Base-by-base conservation (phyloP, 768 basidiomycete genomes). In the Podaxis mareebaensis region DNA sequence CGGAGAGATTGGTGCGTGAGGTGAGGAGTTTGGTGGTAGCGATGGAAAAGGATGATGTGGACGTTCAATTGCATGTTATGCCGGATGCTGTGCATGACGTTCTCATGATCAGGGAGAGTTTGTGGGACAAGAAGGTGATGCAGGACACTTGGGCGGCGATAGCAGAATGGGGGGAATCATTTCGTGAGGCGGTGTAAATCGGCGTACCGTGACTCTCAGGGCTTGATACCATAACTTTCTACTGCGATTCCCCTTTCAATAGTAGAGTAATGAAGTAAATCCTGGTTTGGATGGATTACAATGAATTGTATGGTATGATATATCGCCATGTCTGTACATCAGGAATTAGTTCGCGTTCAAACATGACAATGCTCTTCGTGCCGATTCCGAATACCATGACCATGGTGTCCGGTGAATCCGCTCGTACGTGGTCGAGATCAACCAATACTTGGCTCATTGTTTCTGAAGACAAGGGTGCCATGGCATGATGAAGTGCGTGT, bases 1-100 rank as follows among this genome's bases (percentile, higher is more conserved):
- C 81, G 42, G 84, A 85, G 73, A 73, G 83, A 62, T 72, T 84
- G 28, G 81, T 81, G 66, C 71, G 76, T 33, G 83, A 85, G 69
- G 80, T 83, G 22, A 71, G 72, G 57, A 77, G 75, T 64, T 71
- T 84, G 49, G 72, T 76, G 40, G 60, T 64, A 30, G 78, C 78
- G 17, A 79, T 79, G 79, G 60, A 71, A 63, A 70, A 71, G 60
- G 78, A 81, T 63, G 76, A 74, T 0, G 76, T 78, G 7, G 73
- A 77, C 59, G 67, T 78, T 8, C 67, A 64, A 36, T 68, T 72
- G 24, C 64, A 73, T 58, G 77, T 76, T 75, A 73, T 76, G 11
- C 69, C 66, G 53, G 79, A 81, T 65, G 78, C 76, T 24, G 78
- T 77, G 56, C 81, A 83, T 69, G 81, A 83, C 69, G 69, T 79